Percentiles rank a stretch among this genome's conserved stretches.
These are phyloP conservation scores for Coemansia sp. DNA, from an alignment of 192 early-diverging fungal species.

Conservation along the genomic window DNA sequence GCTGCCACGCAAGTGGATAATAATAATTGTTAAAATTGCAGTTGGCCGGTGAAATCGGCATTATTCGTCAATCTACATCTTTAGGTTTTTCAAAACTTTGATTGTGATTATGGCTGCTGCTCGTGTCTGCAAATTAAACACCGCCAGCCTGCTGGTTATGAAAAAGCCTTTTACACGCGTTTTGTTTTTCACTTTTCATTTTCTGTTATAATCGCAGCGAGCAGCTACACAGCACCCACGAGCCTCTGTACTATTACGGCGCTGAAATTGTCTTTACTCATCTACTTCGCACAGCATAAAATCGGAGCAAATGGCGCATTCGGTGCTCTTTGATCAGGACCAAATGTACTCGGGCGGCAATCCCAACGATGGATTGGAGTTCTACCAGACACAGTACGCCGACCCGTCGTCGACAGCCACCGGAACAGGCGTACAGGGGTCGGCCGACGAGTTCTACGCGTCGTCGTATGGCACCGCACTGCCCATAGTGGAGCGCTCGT, in stretches of 20 bases:
- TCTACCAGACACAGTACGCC: slow-evolving; percentile 52
- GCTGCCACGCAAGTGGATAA: background rate
- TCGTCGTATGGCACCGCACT: slow-evolving; percentile 49
- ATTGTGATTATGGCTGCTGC: background rate
- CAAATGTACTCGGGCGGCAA: slow-evolving; percentile 28
- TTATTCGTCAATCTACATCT: background rate
- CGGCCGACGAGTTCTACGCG: slow-evolving; percentile 52
- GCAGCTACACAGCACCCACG: background rate
- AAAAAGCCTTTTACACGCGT: background rate
- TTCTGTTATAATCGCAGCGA: background rate
- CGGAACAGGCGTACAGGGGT: slow-evolving; percentile 29
- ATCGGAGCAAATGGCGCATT: slow-evolving; percentile 44
- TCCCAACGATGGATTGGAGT: slow-evolving; percentile 45
- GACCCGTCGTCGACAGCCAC: slow-evolving; percentile 32
- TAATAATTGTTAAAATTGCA: background rate
- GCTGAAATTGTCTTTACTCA: background rate
- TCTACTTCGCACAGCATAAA: background rate
- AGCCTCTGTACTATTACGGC: background rate
- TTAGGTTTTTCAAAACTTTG: background rate
- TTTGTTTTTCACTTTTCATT: background rate
- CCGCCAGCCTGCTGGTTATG: background rate
- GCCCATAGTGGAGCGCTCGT: slow-evolving; percentile 53
- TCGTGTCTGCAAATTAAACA: background rate
- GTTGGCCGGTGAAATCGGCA: background rate
- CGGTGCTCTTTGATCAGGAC: slow-evolving; percentile 53